A percentile compares a stretch with the other conserved stretches of the same genome.
Conservation (phyloP, 495 filamentous ascomycete genomes). For the Staphylotrichum longicolle region DNA sequence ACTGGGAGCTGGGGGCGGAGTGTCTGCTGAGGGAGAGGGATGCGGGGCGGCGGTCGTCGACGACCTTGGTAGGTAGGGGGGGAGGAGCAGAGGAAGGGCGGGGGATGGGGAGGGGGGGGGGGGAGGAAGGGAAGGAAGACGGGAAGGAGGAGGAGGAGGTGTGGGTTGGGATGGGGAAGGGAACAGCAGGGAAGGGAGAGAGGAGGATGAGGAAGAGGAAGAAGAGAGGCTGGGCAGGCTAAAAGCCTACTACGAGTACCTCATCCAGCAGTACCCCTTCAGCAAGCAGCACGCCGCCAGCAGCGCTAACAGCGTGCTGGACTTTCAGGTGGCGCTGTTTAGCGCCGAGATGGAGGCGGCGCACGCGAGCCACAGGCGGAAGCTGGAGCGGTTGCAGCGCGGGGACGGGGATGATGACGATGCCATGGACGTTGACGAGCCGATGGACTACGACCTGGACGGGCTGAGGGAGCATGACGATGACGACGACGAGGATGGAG, state of each 20-base stretch:
- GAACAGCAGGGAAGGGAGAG: not conserved
- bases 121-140: not conserved
- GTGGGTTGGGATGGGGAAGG: constrained; percentile 4
- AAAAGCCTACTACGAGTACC: constrained; percentile 34
- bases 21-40: constrained; percentile 44
- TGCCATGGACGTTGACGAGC: constrained; percentile 17
- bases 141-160: constrained; percentile 3
- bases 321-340: constrained; percentile 45
- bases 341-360: constrained; percentile 41
- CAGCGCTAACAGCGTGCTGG: constrained; percentile 29
- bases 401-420: constrained; percentile 5
- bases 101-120: not conserved
- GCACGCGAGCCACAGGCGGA: constrained; percentile 29
- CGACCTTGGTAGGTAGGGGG: not conserved
- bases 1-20: constrained; percentile 46
- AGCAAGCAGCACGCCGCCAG: constrained; percentile 30
- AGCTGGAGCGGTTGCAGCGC: constrained; percentile 18
- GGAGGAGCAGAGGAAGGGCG: not conserved
- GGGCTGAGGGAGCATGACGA: not conserved
- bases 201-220: constrained; percentile 7
- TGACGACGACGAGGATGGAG: too few species aligned
- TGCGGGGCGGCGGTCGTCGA: not conserved
- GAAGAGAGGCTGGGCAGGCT: constrained; percentile 31
- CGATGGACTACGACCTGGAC: constrained; percentile 18
- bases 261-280: constrained; percentile 43